phyloP scores from a whole-genome alignment of 768 basidiomycete species.

The Boletus tomentosulus region DNA sequence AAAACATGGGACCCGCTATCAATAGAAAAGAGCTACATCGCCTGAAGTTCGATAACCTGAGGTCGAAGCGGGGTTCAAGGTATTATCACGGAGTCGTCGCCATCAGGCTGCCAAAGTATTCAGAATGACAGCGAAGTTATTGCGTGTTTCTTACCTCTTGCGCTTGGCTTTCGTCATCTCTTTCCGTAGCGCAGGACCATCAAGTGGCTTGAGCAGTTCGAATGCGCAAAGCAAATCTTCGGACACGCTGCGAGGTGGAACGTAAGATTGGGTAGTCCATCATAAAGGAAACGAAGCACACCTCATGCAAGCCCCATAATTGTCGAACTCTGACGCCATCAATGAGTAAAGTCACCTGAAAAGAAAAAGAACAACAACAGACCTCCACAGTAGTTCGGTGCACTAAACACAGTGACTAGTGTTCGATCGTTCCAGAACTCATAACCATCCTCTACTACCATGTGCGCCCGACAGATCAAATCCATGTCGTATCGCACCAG shows the following conservation, averaged over 20 bases:
- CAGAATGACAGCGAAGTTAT: neutral
- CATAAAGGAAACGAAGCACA: constrained; percentile 28
- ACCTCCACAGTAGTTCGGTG: constrained; percentile 97
- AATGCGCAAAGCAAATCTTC: constrained; percentile 98
- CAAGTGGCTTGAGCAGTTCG: constrained; percentile 92
- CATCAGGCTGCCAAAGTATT: constrained; percentile 27
- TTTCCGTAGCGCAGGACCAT: constrained; percentile 90
- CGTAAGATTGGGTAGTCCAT: constrained; percentile 8
- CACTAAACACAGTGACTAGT: constrained; percentile 96
- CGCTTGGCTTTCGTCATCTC: constrained; percentile 99
- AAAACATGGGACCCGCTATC: constrained; percentile 14
- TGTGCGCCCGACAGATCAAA: constrained; percentile 97
- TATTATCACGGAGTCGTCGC: constrained; percentile 29
- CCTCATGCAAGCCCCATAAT: constrained; percentile 96
- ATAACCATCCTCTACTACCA: constrained; percentile 99
- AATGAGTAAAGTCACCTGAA: constrained; percentile 12
- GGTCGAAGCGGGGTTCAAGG: neutral
- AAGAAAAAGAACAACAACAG: constrained; percentile 32
- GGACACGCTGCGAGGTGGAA: constrained; percentile 61
- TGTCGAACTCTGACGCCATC: constrained; percentile 72
- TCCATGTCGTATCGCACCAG: constrained; percentile 96
- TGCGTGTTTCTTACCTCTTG: constrained; percentile 63
- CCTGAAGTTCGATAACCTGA: constrained; percentile 8
- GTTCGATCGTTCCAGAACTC: constrained; percentile 99
- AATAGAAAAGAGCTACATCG: constrained; percentile 5